These are phyloP conservation scores for Fusarium irregulare DNA, from an alignment of 2,329 filamentous ascomycete species.

Conservation along the genomic window DNA sequence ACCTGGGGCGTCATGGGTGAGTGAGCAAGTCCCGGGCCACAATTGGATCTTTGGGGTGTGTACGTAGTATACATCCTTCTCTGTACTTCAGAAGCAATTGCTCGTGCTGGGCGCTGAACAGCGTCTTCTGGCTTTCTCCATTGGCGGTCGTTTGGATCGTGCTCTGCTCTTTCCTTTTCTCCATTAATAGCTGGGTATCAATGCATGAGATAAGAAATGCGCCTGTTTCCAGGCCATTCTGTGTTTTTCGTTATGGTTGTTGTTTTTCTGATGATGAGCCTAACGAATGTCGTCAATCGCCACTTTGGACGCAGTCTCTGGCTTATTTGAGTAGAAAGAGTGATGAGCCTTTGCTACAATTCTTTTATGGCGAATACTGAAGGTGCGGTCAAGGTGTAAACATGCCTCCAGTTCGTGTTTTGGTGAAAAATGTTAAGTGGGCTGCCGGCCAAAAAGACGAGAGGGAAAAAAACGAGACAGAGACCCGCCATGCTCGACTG, in stretches of 20 bases:
- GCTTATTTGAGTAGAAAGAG: not conserved
- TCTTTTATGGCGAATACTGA: slow-evolving; percentile 1
- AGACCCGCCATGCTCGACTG: slow-evolving; percentile 40
- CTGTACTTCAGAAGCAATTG: slow-evolving; percentile 26
- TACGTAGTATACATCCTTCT: slow-evolving; percentile 30
- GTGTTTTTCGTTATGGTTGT: not conserved
- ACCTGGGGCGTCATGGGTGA: slow-evolving; percentile 38
- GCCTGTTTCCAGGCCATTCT: not conserved
- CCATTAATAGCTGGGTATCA: slow-evolving; percentile 21
- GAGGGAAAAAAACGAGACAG: slow-evolving; percentile 17
- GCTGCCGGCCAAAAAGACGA: slow-evolving; percentile 23
- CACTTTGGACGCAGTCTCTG: not conserved
- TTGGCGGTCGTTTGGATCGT: slow-evolving; percentile 19
- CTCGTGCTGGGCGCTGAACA: slow-evolving; percentile 34
- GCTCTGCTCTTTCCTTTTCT: slow-evolving; percentile 21
- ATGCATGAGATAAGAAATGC: slow-evolving; percentile 20
- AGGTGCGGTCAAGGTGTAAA: slow-evolving; percentile 34
- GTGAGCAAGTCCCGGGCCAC: slow-evolving; percentile 35
- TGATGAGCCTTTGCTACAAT: not conserved
- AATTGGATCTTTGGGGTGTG: slow-evolving; percentile 30
- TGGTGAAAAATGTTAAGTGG: slow-evolving; percentile 39
- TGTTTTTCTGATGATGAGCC: not conserved
- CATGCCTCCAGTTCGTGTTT: slow-evolving; percentile 31
- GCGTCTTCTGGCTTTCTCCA: slow-evolving; percentile 26
- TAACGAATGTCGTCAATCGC: not conserved